A percentile compares a stretch with the other conserved stretches of the same genome.
Evolutionary conservation across 768 basidiomycete species (phyloP).

Genomic region (Lentinula edodes): DNA sequence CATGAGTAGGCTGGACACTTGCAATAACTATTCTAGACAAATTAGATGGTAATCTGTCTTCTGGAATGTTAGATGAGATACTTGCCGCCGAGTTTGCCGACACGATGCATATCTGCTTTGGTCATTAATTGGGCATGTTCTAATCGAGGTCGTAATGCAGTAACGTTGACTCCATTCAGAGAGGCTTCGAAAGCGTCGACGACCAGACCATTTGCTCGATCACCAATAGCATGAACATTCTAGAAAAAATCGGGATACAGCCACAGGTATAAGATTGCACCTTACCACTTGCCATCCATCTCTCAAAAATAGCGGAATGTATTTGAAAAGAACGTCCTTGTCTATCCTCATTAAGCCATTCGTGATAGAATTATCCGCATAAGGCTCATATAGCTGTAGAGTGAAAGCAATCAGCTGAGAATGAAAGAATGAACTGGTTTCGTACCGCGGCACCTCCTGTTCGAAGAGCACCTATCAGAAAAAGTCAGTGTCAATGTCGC

Average conservation of each 20-base stretch:
- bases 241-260: conserved; percentile 19
- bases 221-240: conserved; percentile 88
- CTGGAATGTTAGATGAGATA: neutral
- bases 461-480: conserved; percentile 66
- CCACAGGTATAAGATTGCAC: neutral
- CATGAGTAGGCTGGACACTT: conserved; percentile 88
- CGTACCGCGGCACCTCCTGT: conserved; percentile 85
- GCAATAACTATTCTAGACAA: conserved; percentile 60
- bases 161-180: conserved; percentile 53
- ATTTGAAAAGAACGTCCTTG: conserved; percentile 51
- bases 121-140: conserved; percentile 91
- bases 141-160: conserved; percentile 67
- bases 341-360: conserved; percentile 74
- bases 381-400: conserved; percentile 70
- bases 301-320: conserved; percentile 64
- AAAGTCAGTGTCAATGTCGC: neutral
- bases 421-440: neutral
- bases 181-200: conserved; percentile 78
- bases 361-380: conserved; percentile 70
- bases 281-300: conserved; percentile 91
- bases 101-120: conserved; percentile 64
- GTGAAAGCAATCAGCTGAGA: neutral
- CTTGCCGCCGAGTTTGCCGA: conserved; percentile 77
- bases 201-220: conserved; percentile 81
- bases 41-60: neutral